Evolutionary conservation across 768 basidiomycete genomes (phyloP), one percentile per base, ranked within the genome.

Genomic region (Lactarius vividus): DNA sequence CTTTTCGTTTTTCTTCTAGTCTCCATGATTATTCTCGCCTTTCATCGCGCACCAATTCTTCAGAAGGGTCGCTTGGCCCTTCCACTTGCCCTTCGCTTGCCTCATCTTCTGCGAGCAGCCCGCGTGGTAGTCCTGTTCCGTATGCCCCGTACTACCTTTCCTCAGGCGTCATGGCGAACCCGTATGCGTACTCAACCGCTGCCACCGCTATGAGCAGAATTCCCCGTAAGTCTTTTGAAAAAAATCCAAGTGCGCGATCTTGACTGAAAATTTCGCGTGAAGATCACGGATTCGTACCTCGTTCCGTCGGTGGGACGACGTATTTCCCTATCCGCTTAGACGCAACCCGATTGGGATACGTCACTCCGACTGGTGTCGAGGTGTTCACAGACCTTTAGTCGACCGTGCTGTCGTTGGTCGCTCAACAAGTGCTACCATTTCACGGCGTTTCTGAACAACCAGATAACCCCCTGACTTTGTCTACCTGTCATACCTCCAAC

Each of bases 271-370:
- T 46, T 37, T 54, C 0, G 35, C 20, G 16, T 2, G 18, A 44
- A 63, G 52, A 23, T n/a, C 61, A 63, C 6, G 26, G 4, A 8
- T 67, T 63, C 39, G 13, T n/a, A 23, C 61, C 65, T 29, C 61
- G 61, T 10, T 54, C 18, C 6, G 28, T 67, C 31, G 66, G 66
- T 16, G 66, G 66, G 57, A 67, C 66, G 18, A 67, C 66, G 0
- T 67, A 67, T 52, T 67, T 67, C 16, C 66, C 66, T 2, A 63
- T 67, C 57, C 66, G 52, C 31, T 35, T 67, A 20, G 66, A 40
- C 31, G 20, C n/a, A 1, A 33, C 31, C 4, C 61, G 52, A 37
- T 7, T 63, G 31, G 66, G 66, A 54, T 67, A 55, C 53, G 52
- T 67, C 20, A 67, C 66, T 9, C 66, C 46, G 18, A 37, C 20